These are phyloP conservation scores for Eutypa lata DNA, from an alignment of 2,329 filamentous ascomycete species.

Conservation along the genomic window DNA sequence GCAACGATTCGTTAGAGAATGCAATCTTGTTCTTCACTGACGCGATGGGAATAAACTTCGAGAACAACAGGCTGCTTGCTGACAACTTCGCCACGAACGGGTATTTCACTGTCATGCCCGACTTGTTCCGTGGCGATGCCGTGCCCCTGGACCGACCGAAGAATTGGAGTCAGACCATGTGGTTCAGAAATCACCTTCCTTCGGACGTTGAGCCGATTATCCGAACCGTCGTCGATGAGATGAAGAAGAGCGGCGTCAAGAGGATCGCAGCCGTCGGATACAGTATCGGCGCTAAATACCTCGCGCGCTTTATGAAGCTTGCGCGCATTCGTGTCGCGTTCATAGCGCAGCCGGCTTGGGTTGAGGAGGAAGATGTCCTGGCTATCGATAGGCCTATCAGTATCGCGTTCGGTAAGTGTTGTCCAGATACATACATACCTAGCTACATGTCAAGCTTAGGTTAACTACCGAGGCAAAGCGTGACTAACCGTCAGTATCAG, in stretches of 20 bases:
- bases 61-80: constrained; percentile 42
- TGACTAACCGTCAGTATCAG: not conserved
- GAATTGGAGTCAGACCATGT: constrained; percentile 31
- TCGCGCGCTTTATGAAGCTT: constrained; percentile 36
- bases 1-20: constrained; percentile 48
- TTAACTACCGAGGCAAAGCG: too few relatives aligned
- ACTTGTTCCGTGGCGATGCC: constrained; percentile 56
- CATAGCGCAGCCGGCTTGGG: constrained; percentile 46
- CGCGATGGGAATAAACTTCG: constrained; percentile 54
- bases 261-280: constrained; percentile 39
- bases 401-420: constrained; percentile 43
- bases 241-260: constrained; percentile 28
- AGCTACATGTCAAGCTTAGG: too few relatives aligned
- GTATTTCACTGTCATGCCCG: constrained; percentile 59
- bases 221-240: constrained; percentile 27
- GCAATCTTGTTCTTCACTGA: constrained; percentile 57
- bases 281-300: constrained; percentile 41
- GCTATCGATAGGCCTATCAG: constrained; percentile 41
- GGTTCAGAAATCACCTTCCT: constrained; percentile 30
- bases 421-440: not conserved
- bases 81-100: constrained; percentile 62
- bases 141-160: constrained; percentile 39
- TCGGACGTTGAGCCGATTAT: constrained; percentile 31
- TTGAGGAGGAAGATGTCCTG: constrained; percentile 43
- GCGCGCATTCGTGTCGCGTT: constrained; percentile 45